Evolutionary conservation across 345 rosid genomes (phyloP), one percentile per base, ranked within the genome.

Genomic region (Iberis pinnata): DNA sequence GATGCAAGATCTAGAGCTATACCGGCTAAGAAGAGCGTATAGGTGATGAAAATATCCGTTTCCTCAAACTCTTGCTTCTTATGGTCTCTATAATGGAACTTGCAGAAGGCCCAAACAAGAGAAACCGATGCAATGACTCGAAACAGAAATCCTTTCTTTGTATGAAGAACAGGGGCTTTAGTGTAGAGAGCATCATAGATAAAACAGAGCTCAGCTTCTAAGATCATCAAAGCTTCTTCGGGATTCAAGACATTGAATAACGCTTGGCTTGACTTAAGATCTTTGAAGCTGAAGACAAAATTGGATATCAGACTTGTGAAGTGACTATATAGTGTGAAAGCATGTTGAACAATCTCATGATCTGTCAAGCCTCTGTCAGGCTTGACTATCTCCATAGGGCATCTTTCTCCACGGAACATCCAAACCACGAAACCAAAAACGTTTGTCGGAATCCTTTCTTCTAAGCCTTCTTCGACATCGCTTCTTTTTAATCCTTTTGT

Each of bases 121-220:
- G 37, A 14, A 5, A 19, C 37, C 13, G 2, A 27, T 8, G 37
- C 20, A 16, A 17, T 18, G 44, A 22, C 17, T 6, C 44, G 5
- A 17, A 0, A 15, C 43, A 9, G 19, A 40, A 5, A 18, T 40
- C 43, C 43, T 8, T 15, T 9, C 44, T 20, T 15, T 15, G 76
- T 64, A 31, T 72, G 81, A 10, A 75, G 54, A 24, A 73, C 78
- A 11, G 40, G 18, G 0, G 51, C 71, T 49, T 82, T 79, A 3
- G 83, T 82, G 42, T 55, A 75, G 14, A 82, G 58, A 51, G 63
- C 78, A 22, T 76, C 86, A 9, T 83, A 83, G 15, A 78, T 35
- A 57, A 74, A 74, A 32, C 77, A 73, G 22, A 83, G 80, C 54
- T 83, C 90, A 2, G 75, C 67, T 36, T 76, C 78, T 6, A 83